These are phyloP conservation scores for Penicillium sp. DNA, from an alignment of 2,329 filamentous ascomycete genomes.

Conservation along the genomic window DNA sequence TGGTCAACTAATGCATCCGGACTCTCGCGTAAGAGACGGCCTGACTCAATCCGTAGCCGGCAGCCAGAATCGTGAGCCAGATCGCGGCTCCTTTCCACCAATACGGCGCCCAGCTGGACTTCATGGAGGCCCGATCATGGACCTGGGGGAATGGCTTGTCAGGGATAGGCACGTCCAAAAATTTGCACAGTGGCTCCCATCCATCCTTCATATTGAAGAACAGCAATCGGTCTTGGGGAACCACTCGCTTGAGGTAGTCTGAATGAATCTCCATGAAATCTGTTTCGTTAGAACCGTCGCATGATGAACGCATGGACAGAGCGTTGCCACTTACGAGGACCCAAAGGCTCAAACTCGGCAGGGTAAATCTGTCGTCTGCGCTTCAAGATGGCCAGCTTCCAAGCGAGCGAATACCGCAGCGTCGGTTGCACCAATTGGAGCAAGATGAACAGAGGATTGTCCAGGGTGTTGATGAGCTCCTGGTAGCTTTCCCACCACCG, in stretches of 20 bases:
- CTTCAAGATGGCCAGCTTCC: conserved; percentile 1
- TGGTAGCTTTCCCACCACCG: conserved; percentile 31
- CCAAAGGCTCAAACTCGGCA: background rate
- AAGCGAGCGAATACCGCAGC: background rate
- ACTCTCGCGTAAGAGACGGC: background rate
- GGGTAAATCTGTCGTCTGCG: conserved; percentile 4
- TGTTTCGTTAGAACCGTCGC: background rate
- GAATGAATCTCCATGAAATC: conserved; percentile 6
- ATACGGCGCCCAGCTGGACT: conserved; percentile 1
- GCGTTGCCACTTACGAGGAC: background rate
- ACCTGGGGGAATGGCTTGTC: conserved; percentile 30
- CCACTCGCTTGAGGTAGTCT: conserved; percentile 6
- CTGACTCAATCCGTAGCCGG: background rate
- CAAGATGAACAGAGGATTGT: background rate
- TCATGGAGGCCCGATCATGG: conserved; percentile 17
- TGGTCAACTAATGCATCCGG: background rate
- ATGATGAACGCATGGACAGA: too few relatives aligned
- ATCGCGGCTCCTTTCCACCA: conserved; percentile 2
- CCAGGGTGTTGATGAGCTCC: conserved; percentile 1
- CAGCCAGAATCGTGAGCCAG: background rate
- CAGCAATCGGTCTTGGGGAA: conserved; percentile 4
- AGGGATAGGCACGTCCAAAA: conserved; percentile 34
- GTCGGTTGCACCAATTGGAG: background rate
- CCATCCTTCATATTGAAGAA: conserved; percentile 26
- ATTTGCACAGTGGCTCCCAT: conserved; percentile 41